phyloP scores from a whole-genome alignment of 208 protist species.

The Zelonia costaricensis region DNA sequence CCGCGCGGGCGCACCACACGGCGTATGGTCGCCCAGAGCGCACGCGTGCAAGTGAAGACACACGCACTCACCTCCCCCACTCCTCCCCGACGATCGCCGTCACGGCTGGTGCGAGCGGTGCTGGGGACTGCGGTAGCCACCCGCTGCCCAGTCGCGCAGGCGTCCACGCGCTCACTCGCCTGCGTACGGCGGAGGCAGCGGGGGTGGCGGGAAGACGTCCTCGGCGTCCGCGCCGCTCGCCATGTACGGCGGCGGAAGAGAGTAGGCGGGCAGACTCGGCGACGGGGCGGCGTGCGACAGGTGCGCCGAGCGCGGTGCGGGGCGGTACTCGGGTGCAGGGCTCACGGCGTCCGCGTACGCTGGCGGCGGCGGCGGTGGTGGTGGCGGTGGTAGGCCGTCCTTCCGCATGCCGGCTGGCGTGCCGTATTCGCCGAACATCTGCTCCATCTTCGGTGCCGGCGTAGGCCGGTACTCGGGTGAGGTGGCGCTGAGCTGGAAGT shows the following conservation, averaged over 20 bases:
- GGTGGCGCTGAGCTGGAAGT: slow-evolving; percentile 40
- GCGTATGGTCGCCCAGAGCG: no score
- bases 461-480: slow-evolving; percentile 53
- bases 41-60: slow-evolving; percentile 12
- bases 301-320: slow-evolving; percentile 41
- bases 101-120: no score
- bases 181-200: slow-evolving; percentile 29
- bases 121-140: no score
- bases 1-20: no score
- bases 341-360: slow-evolving; percentile 18
- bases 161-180: no score
- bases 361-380: slow-evolving; percentile 34
- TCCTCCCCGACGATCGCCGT: no score
- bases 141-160: no score
- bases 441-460: slow-evolving; percentile 15
- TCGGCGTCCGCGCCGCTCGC: slow-evolving; percentile 10
- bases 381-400: slow-evolving; percentile 14
- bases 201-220: slow-evolving; percentile 10
- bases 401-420: background rate
- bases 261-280: slow-evolving; percentile 29
- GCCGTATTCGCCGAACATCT: slow-evolving; percentile 8
- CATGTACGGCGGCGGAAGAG: slow-evolving; percentile 41
- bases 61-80: no score
- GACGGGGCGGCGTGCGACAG: slow-evolving; percentile 22
- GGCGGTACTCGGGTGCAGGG: slow-evolving; percentile 21